Evolutionary conservation across 2,329 filamentous ascomycete genomes (phyloP).

Genomic region (Zymoseptoria passerinii): DNA sequence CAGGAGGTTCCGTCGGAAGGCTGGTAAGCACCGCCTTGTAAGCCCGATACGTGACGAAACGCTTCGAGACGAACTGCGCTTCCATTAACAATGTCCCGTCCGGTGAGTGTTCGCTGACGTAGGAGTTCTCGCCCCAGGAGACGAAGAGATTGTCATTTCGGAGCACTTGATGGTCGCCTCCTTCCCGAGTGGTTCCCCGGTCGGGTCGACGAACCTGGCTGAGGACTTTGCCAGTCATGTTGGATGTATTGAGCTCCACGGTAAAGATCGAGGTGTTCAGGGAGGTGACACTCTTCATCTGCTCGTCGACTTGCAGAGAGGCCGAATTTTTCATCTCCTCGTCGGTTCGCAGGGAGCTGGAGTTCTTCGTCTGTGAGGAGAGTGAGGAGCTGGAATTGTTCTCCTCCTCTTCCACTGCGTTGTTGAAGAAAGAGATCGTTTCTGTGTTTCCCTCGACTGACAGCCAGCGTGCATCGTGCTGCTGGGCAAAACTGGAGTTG

Average conservation of each 20-base stretch:
- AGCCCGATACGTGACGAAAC: slow-evolving; percentile 33
- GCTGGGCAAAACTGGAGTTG: slow-evolving; percentile 28
- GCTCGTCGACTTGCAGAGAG: no score
- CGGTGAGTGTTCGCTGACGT: no score
- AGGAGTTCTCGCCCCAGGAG: no score
- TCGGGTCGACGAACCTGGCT: slow-evolving; percentile 29
- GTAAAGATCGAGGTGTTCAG: not conserved
- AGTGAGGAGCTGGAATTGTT: not conserved
- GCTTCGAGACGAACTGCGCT: slow-evolving; percentile 27
- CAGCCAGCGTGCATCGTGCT: slow-evolving; percentile 24
- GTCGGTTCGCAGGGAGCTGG: no score
- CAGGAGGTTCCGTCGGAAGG: slow-evolving; percentile 17
- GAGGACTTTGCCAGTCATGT: not conserved
- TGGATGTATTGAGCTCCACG: not conserved
- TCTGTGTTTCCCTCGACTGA: not conserved
- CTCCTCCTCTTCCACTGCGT: not conserved
- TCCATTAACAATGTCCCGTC: slow-evolving; percentile 13
- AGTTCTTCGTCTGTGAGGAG: no score
- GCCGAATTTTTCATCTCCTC: no score
- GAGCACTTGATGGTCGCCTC: slow-evolving; percentile 31
- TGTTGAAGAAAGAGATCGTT: slow-evolving; percentile 9
- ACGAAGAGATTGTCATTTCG: slow-evolving; percentile 25
- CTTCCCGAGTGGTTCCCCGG: slow-evolving; percentile 19
- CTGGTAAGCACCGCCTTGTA: slow-evolving; percentile 34
- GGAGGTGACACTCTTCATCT: no score